A percentile compares a stretch with the other conserved stretches of the same genome.
Conservation (phyloP, 192 early-diverging fungal species). For the Coemansia sp. region DNA sequence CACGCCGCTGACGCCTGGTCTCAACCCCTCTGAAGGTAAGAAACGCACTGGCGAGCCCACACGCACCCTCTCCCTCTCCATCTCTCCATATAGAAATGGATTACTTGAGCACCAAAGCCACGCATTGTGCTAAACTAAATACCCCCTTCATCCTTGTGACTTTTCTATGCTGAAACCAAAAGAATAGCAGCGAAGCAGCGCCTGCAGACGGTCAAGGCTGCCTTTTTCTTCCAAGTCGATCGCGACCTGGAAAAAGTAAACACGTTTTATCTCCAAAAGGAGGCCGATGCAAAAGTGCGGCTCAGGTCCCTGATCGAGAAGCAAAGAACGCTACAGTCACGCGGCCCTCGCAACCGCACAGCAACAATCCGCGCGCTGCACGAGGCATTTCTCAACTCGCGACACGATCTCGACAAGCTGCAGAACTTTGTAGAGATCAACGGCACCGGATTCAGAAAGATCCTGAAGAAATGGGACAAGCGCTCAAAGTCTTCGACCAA, state of each 20-base stretch:
- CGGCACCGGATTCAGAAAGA: constrained; percentile 95
- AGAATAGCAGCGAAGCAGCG: constrained; percentile 37
- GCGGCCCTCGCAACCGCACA: constrained; percentile 54
- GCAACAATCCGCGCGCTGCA: constrained; percentile 71
- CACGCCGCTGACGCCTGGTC: constrained; percentile 51
- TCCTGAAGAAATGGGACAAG: constrained; percentile 99
- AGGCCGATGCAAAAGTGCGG: constrained; percentile 88
- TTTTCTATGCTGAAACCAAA: not conserved
- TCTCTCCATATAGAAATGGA: too few relatives aligned
- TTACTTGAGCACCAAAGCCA: too few relatives aligned
- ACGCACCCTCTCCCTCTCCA: too few relatives aligned
- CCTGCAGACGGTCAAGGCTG: constrained; percentile 85
- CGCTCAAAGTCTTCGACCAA: constrained; percentile 95
- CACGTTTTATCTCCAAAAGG: constrained; percentile 95
- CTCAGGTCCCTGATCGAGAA: constrained; percentile 81
- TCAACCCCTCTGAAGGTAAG: constrained; percentile 41
- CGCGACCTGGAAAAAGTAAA: constrained; percentile 98
- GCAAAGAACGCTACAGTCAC: constrained; percentile 62
- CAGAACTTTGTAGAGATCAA: constrained; percentile 99
- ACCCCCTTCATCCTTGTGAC: too few relatives aligned
- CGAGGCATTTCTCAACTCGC: constrained; percentile 90
- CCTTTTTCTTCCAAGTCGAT: constrained; percentile 98
- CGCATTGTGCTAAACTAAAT: not conserved
- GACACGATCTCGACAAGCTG: constrained; percentile 91
- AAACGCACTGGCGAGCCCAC: not conserved